Conservation (phyloP, 140 eudicot species). For the Cichorium intybus region DNA sequence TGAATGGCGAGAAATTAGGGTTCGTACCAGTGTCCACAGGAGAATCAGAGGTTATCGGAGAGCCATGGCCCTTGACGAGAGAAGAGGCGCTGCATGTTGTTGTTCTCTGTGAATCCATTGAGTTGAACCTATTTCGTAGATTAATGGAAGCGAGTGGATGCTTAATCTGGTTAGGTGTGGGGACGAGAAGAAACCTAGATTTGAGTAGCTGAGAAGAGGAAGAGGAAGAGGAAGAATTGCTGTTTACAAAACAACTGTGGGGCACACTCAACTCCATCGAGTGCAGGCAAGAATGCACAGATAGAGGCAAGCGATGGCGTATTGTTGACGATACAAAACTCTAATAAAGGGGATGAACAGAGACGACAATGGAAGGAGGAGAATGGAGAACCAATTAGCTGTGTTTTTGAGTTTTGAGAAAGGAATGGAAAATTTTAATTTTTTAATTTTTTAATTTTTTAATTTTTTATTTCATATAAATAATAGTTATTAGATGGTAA, state of each 20-base stretch:
- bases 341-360: too few relatives aligned
- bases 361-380: too few relatives aligned
- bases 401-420: too few relatives aligned
- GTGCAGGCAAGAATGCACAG: background rate
- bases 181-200: slow-evolving; percentile 23
- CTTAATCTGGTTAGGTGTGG: slow-evolving; percentile 17
- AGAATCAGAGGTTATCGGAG: slow-evolving; percentile 30
- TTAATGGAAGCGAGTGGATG: slow-evolving; percentile 23
- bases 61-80: slow-evolving; percentile 29
- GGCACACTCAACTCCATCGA: slow-evolving; percentile 1
- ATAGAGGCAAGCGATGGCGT: background rate
- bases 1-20: background rate
- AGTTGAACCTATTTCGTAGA: background rate
- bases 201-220: slow-evolving; percentile 23
- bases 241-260: background rate
- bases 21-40: slow-evolving; percentile 34
- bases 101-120: slow-evolving; percentile 38
- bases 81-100: slow-evolving; percentile 28
- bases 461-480: too few relatives aligned
- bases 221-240: background rate
- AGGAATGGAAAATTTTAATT: too few relatives aligned
- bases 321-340: too few relatives aligned
- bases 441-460: too few relatives aligned
- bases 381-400: too few relatives aligned
- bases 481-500: too few relatives aligned